Percentiles rank a stretch among this genome's conserved stretches.
phyloP scores from a whole-genome alignment of 495 filamentous ascomycete species.

The Coniosporium apollinis region DNA sequence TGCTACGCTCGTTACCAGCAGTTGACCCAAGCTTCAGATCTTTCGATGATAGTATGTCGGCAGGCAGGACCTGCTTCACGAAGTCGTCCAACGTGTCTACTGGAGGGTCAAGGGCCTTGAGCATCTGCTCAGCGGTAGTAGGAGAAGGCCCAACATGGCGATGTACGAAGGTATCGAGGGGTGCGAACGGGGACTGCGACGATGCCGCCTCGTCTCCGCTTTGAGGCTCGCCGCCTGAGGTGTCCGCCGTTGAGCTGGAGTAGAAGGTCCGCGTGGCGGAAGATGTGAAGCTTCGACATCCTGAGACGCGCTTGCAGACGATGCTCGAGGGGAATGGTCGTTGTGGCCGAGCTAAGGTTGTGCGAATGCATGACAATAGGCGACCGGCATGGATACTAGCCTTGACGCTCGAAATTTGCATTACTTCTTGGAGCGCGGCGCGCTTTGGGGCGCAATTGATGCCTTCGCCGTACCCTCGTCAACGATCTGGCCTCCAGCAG shows the following conservation, averaged over 20 bases:
- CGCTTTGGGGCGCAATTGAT: no score
- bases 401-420: no score
- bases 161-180: constrained; percentile 52
- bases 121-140: constrained; percentile 57
- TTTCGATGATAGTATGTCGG: constrained; percentile 60
- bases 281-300: no score
- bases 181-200: constrained; percentile 14
- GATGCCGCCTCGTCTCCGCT: background rate
- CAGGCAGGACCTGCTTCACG: constrained; percentile 69
- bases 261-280: constrained; percentile 14
- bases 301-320: no score
- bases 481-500: no score
- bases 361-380: no score
- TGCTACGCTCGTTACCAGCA: background rate
- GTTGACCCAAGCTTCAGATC: constrained; percentile 35
- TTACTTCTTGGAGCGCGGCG: no score
- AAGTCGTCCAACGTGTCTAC: constrained; percentile 66
- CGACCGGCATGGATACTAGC: no score
- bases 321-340: no score
- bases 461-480: no score
- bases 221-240: constrained; percentile 3
- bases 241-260: constrained; percentile 11
- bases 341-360: no score
- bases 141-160: constrained; percentile 91
- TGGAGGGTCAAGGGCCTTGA: constrained; percentile 62